Percentiles rank a stretch among this genome's conserved stretches.
Conservation (phyloP, 352 stramenopile species). For the Phytopythium aichiense region DNA sequence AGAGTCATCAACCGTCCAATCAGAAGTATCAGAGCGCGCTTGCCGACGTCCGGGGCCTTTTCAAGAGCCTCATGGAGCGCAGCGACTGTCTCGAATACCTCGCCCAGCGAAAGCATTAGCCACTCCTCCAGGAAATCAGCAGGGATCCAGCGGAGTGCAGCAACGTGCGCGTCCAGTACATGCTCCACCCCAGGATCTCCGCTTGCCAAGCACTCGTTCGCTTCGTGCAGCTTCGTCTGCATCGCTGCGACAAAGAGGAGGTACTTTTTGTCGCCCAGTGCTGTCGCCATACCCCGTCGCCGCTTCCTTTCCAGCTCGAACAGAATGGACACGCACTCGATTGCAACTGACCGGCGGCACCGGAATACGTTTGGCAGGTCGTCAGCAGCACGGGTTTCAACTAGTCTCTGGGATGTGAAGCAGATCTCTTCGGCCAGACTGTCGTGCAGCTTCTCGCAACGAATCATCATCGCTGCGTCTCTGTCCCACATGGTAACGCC, state of each 20-base stretch:
- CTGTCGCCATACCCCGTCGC: constrained; percentile 21
- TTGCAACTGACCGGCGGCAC: constrained; percentile 10
- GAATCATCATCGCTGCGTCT: constrained; percentile 43
- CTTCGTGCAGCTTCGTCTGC: constrained; percentile 32
- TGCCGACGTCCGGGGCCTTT: constrained; percentile 1
- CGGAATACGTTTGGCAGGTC: not conserved
- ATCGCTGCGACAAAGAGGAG: constrained; percentile 38
- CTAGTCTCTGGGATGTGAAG: not conserved
- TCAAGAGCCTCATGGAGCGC: constrained; percentile 24
- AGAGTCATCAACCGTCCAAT: constrained; percentile 27
- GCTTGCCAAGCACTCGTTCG: constrained; percentile 31
- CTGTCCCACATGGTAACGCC: constrained; percentile 33
- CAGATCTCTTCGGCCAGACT: not conserved
- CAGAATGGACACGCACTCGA: constrained; percentile 39
- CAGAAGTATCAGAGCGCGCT: constrained; percentile 5
- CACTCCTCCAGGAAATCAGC: constrained; percentile 43
- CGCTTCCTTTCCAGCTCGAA: constrained; percentile 51
- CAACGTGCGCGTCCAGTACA: not conserved
- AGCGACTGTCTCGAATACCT: constrained; percentile 35
- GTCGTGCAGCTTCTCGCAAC: constrained; percentile 41
- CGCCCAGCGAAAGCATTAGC: constrained; percentile 41
- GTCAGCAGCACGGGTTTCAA: not conserved
- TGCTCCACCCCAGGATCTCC: not conserved
- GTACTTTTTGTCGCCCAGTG: constrained; percentile 50
- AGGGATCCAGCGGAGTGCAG: constrained; percentile 38